A percentile compares a stretch with the other conserved stretches of the same genome.
Evolutionary conservation across 2,329 filamentous ascomycete species (phyloP).

Genomic region (Emericellopsis cladophorae): DNA sequence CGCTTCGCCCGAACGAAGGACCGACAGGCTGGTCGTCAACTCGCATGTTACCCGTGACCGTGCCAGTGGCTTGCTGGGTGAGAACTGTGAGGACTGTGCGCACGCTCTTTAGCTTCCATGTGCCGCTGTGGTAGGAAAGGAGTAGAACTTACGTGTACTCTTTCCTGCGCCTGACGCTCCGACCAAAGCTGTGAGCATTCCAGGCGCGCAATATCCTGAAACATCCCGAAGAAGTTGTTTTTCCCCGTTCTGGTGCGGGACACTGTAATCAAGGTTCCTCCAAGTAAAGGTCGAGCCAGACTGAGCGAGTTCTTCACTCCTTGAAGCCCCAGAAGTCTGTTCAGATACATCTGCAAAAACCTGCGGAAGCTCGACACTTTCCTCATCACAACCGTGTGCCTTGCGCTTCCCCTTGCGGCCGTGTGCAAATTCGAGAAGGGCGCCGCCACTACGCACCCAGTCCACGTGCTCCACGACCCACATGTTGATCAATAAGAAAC

Average conservation of each 20-base stretch:
- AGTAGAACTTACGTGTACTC: conserved; percentile 43
- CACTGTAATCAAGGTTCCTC: conserved; percentile 2
- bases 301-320: conserved; percentile 2
- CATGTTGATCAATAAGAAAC: conserved; percentile 3
- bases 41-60: conserved; percentile 51
- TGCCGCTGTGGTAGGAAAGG: background rate
- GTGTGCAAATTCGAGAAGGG: background rate
- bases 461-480: conserved; percentile 4
- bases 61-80: conserved; percentile 25
- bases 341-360: background rate
- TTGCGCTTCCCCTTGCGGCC: background rate
- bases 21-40: conserved; percentile 51
- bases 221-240: conserved; percentile 2
- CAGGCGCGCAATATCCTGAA: conserved; percentile 13
- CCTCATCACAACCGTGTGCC: background rate
- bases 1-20: conserved; percentile 53
- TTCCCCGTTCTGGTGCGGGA: conserved; percentile 1
- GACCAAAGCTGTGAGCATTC: conserved; percentile 58
- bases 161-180: conserved; percentile 32
- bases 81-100: conserved; percentile 2
- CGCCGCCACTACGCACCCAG: conserved; percentile 1
- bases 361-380: background rate
- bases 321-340: background rate
- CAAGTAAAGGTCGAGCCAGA: conserved; percentile 2
- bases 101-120: background rate